These are phyloP conservation scores for Agaricales sp. DNA, from an alignment of 1,284 basidiomycete genomes.

Conservation along the genomic window DNA sequence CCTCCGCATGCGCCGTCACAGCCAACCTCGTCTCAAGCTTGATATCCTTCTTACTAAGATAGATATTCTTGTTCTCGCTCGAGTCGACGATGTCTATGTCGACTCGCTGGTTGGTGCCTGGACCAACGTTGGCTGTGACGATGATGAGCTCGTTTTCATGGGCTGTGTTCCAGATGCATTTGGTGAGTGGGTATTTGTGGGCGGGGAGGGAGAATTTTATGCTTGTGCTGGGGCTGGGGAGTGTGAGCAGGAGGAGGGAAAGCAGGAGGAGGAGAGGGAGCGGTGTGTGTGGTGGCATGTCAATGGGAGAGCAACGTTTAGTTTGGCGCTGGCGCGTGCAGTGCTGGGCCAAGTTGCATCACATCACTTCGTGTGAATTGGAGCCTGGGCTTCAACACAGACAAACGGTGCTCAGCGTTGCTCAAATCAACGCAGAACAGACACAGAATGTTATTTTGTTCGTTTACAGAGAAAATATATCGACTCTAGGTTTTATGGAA, in stretches of 20 bases:
- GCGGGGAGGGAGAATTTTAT: slow-evolving; percentile 81
- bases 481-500: too few species aligned
- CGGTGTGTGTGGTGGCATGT: too few species aligned
- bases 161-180: slow-evolving; percentile 93
- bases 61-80: slow-evolving; percentile 79
- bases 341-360: too few species aligned
- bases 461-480: too few species aligned
- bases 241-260: slow-evolving; percentile 23
- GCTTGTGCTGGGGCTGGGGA: slow-evolving; percentile 26
- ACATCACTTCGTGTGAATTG: too few species aligned
- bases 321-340: too few species aligned
- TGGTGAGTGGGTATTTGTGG: slow-evolving; percentile 56
- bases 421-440: too few species aligned
- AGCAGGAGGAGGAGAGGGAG: slow-evolving; percentile 5
- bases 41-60: slow-evolving; percentile 83
- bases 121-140: slow-evolving; percentile 85
- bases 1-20: slow-evolving; percentile 88
- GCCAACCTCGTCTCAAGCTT: slow-evolving; percentile 89
- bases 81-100: slow-evolving; percentile 96
- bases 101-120: slow-evolving; percentile 65
- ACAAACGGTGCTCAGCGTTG: too few species aligned
- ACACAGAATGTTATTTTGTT: too few species aligned
- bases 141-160: slow-evolving; percentile 82
- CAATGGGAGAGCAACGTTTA: too few species aligned
- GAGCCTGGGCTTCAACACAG: too few species aligned